Conservation (phyloP, 202 grass and related monocot genomes). For the Bolboschoenoplectus hybrid region DNA sequence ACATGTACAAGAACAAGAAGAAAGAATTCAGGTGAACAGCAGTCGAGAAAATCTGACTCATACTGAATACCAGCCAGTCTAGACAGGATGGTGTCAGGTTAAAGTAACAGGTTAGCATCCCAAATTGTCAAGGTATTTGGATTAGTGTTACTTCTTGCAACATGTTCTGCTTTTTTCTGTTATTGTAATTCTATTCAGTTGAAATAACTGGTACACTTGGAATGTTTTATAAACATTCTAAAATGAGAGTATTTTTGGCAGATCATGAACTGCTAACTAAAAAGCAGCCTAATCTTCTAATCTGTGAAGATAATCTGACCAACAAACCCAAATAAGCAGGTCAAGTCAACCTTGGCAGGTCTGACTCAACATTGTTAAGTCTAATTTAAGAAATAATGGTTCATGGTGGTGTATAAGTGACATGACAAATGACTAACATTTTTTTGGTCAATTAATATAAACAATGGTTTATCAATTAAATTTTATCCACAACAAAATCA, state of each 20-base stretch:
- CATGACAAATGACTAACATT: not conserved
- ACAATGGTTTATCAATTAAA: not conserved
- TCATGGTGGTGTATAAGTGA: not conserved
- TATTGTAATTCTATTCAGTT: conserved; percentile 9
- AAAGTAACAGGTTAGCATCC: conserved; percentile 10
- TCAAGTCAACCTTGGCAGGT: not conserved
- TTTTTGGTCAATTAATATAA: not conserved
- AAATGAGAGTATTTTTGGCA: not conserved
- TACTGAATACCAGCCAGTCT: not conserved
- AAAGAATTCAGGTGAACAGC: not conserved
- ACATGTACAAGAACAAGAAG: not conserved
- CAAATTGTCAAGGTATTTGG: not conserved
- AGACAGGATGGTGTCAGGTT: not conserved
- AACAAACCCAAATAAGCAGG: not conserved
- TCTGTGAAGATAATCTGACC: not conserved
- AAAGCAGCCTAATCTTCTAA: conserved; percentile 3
- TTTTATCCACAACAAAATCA: not conserved
- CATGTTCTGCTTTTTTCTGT: not conserved
- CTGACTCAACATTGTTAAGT: conserved; percentile 3
- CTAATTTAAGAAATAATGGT: conserved; percentile 22
- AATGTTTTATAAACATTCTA: not conserved
- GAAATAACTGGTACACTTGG: not conserved
- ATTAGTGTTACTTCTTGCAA: conserved; percentile 15
- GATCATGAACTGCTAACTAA: not conserved
- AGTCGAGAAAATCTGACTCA: not conserved